Base-by-base conservation (phyloP, 345 rosid genomes). In the Populus tremula region DNA sequence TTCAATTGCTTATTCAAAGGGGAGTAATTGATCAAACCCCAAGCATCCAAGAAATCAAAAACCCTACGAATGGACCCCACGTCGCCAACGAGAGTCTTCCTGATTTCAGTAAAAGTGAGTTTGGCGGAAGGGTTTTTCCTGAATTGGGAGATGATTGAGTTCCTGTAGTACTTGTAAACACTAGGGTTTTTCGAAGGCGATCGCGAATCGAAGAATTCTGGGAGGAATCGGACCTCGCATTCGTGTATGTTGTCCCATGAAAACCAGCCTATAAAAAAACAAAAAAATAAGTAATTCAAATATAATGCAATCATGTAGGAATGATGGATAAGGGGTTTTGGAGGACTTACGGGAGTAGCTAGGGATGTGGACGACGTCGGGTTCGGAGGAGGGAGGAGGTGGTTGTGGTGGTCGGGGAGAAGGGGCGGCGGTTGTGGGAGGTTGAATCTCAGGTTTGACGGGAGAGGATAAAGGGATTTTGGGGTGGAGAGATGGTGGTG, bases 11-110 rank as follows among this genome's bases (percentile, higher is more conserved):
- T 95, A 78, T 70, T 86, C 35, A 86, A 71, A 64, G 89, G 79
- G 21, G 90, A 73, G 80, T 87, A 92, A 78, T 96, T 96, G 70
- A 96, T 79, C 79, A 95, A 87, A 6, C 97, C 98, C 99, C 99
- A 93, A 0, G 89, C 79, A 25, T 96, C 99, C 39, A 96, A 84
- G 79, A 96, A 93, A 85, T 96, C 98, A 70, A 92, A 96, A 50
- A 96, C 96, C 85, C 96, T 89, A 29, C 96, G 92, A 76, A 93
- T 87, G 29, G 99, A 96, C 29, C 92, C 97, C 29, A 91, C 99
- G 29, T 96, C 99, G 0, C 92, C 91, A 3, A 93, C 92, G 16
- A 93, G 91, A 8, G 86, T 87, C 88, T 87, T 89, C 82, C 98
- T 79, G 53, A 86, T 93, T 67, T 93, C 97, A 1, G 99, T 95